Evolutionary conservation across 2,329 filamentous ascomycete species (phyloP), one percentile per base, ranked within the genome.

Genomic region (Chrysosphaeria jannelii): DNA sequence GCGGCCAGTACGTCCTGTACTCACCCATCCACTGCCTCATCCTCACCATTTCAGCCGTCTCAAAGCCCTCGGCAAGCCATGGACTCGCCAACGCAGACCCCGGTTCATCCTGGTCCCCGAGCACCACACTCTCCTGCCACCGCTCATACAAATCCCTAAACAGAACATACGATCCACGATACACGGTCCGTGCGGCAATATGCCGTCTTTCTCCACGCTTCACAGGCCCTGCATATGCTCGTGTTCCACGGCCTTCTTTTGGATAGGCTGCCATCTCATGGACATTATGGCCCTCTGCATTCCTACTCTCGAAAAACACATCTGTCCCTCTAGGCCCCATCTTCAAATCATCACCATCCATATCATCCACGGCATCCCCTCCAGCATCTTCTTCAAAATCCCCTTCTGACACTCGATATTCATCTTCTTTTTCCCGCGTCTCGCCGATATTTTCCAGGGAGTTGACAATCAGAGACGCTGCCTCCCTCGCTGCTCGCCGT

Each of bases 31-130:
- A 8, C 27, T 23, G 19, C 35, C 36, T 41, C 42, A 45, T 5
- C 13, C 35, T 35, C n/a, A 32, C 29, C 1, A 37, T 35, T 27
- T 46, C 40, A 12, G 36, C 34, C 3, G 31, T 30, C 24, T 49
- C 46, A 16, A 44, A 43, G 7, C 32, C 29, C 6, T 36, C 36
- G 1, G 41, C 35, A 13, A 48, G 34, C 49, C 49, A 51, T 6
- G 46, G 42, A 12, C 41, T 46, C 14, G 35, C 37, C 19, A 43
- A 34, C 16, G 16, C 7, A 18, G 16, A 18, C n/a, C 7, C 7
- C 16, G 7, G 7, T 18, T 18, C 16, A n/a, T n/a, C 16, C 16
- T 7, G 7, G n/a, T 18, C 16, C 7, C 16, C 16, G 16, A 18
- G 16, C 16, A 18, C 7, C 7, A 7, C 7, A n/a, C n/a, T 7